These are phyloP conservation scores for Saitozyma podzolica DNA, from an alignment of 768 basidiomycete species.

Conservation along the genomic window DNA sequence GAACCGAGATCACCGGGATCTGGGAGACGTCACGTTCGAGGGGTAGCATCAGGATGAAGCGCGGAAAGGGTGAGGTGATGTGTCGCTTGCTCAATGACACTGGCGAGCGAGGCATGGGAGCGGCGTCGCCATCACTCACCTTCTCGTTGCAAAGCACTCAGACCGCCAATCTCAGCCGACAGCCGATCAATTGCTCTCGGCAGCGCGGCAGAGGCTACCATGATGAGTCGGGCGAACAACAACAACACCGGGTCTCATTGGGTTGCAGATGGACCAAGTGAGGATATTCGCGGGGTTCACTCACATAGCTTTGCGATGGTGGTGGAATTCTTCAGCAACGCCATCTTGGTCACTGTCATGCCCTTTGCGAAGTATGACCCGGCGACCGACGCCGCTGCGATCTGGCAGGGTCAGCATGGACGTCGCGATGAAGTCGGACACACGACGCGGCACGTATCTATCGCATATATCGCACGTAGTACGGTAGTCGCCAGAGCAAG, in stretches of 20 bases:
- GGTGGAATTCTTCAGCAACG: slow-evolving; percentile 35
- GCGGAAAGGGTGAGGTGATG: no score
- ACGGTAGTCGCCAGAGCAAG: background rate
- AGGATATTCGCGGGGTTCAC: background rate
- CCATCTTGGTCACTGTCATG: slow-evolving; percentile 32
- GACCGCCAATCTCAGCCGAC: slow-evolving; percentile 40
- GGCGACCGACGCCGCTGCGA: slow-evolving; percentile 31
- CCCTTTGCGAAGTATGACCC: slow-evolving; percentile 40
- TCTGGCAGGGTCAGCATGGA: slow-evolving; percentile 2
- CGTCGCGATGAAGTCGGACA: background rate
- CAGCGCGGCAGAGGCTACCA: slow-evolving; percentile 34
- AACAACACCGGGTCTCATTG: no score
- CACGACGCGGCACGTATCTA: no score
- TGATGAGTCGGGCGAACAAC: no score
- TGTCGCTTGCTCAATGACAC: no score
- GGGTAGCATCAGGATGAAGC: no score
- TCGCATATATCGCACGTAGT: no score
- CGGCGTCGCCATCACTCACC: slow-evolving; percentile 18
- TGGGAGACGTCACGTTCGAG: no score
- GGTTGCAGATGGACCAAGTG: no score
- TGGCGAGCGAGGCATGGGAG: background rate
- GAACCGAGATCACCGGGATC: no score
- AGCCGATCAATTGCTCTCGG: slow-evolving; percentile 44
- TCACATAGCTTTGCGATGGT: slow-evolving; percentile 44
- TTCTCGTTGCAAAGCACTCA: slow-evolving; percentile 44